Conservation (phyloP, 352 stramenopile species). For the Phytophthora europaea region DNA sequence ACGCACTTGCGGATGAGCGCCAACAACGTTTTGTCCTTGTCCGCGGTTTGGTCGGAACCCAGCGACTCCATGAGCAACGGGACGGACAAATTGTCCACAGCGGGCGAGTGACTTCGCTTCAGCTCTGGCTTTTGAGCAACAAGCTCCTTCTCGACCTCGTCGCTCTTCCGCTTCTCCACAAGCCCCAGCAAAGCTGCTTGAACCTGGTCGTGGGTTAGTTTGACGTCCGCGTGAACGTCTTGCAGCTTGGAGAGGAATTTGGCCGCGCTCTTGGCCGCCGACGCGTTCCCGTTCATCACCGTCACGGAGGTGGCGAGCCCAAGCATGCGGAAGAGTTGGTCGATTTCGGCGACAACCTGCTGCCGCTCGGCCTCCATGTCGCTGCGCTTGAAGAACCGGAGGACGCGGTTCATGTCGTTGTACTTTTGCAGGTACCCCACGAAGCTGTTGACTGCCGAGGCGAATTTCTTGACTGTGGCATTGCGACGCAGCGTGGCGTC, state of each 20-base stretch:
- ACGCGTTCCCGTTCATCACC: slow-evolving; percentile 30
- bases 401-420: slow-evolving; percentile 29
- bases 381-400: slow-evolving; percentile 29
- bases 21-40: slow-evolving; percentile 31
- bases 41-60: neutral
- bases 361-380: slow-evolving; percentile 42
- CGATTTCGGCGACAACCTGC: slow-evolving; percentile 41
- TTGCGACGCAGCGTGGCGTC: slow-evolving; percentile 27
- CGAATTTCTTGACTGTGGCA: slow-evolving; percentile 31
- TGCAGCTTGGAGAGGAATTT: slow-evolving; percentile 39
- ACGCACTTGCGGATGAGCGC: slow-evolving; percentile 32
- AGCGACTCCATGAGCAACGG: slow-evolving; percentile 27
- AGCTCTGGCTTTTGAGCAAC: slow-evolving; percentile 22
- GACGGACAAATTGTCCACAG: slow-evolving; percentile 23
- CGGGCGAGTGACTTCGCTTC: slow-evolving; percentile 14
- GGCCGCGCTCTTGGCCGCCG: slow-evolving; percentile 19
- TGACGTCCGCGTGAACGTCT: slow-evolving; percentile 29
- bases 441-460: slow-evolving; percentile 22
- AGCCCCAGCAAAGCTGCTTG: slow-evolving; percentile 23
- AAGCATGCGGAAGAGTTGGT: slow-evolving; percentile 48
- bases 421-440: slow-evolving; percentile 27
- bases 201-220: slow-evolving; percentile 32
- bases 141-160: slow-evolving; percentile 21
- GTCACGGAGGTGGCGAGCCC: slow-evolving; percentile 35
- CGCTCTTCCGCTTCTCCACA: slow-evolving; percentile 27